Evolutionary conservation across 2,329 filamentous ascomycete species (phyloP).

Genomic region (Apiospora rasikravindrae): DNA sequence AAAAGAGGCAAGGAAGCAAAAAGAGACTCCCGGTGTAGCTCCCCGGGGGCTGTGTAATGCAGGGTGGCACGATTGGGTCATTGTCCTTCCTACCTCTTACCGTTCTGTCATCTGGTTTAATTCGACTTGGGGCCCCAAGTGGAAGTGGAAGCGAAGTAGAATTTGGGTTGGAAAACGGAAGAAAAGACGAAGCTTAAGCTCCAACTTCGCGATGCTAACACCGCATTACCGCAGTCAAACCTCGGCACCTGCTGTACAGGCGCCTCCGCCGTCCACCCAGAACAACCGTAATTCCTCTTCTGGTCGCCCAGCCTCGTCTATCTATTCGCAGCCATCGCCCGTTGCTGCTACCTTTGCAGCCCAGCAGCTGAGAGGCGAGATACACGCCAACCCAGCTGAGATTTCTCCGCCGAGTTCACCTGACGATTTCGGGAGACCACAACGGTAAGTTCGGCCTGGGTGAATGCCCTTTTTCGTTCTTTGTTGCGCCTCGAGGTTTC

Average conservation of each 20-base stretch:
- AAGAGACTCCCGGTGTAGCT: not conserved
- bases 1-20: not conserved
- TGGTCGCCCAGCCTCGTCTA: slow-evolving; percentile 59
- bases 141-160: not conserved
- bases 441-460: slow-evolving; percentile 46
- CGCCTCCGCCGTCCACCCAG: slow-evolving; percentile 39
- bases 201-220: slow-evolving; percentile 29
- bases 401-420: slow-evolving; percentile 65
- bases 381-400: slow-evolving; percentile 37
- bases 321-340: slow-evolving; percentile 64
- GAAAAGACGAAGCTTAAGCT: not conserved
- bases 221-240: slow-evolving; percentile 36
- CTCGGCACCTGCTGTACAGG: slow-evolving; percentile 33
- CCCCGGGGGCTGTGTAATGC: slow-evolving; percentile 2
- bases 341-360: slow-evolving; percentile 40
- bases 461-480: slow-evolving; percentile 5
- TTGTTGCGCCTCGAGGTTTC: slow-evolving; percentile 23
- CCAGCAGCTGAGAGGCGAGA: slow-evolving; percentile 34
- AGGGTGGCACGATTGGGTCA: not conserved
- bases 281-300: not conserved
- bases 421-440: slow-evolving; percentile 45
- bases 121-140: not conserved
- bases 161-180: not conserved
- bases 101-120: not conserved
- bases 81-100: not conserved